Base-by-base conservation (phyloP, 352 stramenopile genomes). In the Phytophthora pistaciae region DNA sequence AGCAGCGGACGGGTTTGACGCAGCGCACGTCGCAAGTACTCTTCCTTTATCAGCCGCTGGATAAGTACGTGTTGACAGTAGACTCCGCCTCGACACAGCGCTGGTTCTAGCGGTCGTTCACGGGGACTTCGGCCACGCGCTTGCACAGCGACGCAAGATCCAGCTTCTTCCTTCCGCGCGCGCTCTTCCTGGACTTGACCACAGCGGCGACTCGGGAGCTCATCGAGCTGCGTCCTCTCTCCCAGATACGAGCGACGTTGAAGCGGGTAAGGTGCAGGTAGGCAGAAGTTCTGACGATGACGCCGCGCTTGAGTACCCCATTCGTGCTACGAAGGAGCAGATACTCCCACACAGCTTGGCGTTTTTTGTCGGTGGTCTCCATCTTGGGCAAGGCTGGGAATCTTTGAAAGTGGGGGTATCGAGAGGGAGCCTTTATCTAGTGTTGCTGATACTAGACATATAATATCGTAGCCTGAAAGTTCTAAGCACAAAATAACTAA, bases 31-130 rank as follows among this genome's bases (percentile, higher is more conserved):
- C 53, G 38, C 5, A 68, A 18, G 25, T 61, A 68, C 11, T 27
- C 61, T 18, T 68, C 61, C 23, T 60, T 49, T 0, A 50, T 48
- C n/a, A 68, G 40, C 14, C 23, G 61, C n/a, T 61, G 23, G 23
- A 66, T 21, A 1, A 66, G 13, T 66, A 60, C 2, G 31, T 23
- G 36, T 14, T 59, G 1, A 44, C 8, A 11, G 9, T 25, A 23
- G 60, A 38, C 3, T 21, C 49, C 9, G 25, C 10, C 16, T 68
- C 25, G 8, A 60, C 27, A 1, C 5, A 20, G 5, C 61, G 38
- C 18, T 68, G 53, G 40, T 56, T 56, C 13, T 56, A 27, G 5
- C 38, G 36, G 9, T 61, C 53, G 11, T 14, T 46, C 0, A 68
- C 40, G 25, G 23, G 53, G 7, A 61, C 11, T 10, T 56, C 16